Percentiles rank a stretch among this genome's conserved stretches.
Conservation (phyloP, 2,329 filamentous ascomycete species). For the Huntiella abstrusa region DNA sequence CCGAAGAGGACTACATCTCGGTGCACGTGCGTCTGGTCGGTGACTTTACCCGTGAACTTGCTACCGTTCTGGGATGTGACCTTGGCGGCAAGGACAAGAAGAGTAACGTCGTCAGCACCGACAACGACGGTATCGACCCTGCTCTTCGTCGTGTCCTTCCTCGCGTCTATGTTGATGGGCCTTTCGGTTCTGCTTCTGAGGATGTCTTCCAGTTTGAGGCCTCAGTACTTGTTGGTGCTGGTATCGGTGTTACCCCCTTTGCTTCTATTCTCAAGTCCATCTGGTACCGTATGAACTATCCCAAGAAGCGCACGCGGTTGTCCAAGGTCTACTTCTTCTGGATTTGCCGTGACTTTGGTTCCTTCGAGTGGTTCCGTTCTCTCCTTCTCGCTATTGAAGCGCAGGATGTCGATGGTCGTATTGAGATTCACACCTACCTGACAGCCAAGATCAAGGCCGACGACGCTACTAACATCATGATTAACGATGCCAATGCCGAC, state of each 20-base stretch:
- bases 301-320: conserved; percentile 57
- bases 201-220: conserved; percentile 83
- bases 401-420: conserved; percentile 64
- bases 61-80: conserved; percentile 56
- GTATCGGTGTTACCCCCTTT: conserved; percentile 75
- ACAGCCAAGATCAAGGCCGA: conserved; percentile 74
- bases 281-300: conserved; percentile 86
- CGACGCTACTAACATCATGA: conserved; percentile 82
- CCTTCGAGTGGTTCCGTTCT: conserved; percentile 79
- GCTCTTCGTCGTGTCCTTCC: conserved; percentile 56
- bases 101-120: conserved; percentile 45
- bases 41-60: conserved; percentile 57
- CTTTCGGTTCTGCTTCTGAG: conserved; percentile 71
- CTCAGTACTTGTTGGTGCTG: conserved; percentile 59
- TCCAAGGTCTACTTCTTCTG: conserved; percentile 87
- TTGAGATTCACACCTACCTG: conserved; percentile 79
- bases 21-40: conserved; percentile 71
- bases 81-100: conserved; percentile 27
- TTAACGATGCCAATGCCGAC: conserved; percentile 71
- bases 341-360: conserved; percentile 75
- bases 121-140: conserved; percentile 40
- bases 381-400: conserved; percentile 70
- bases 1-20: conserved; percentile 79
- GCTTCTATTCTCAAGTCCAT: conserved; percentile 78
- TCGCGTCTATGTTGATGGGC: conserved; percentile 65